Evolutionary conservation across 2,329 filamentous ascomycete genomes (phyloP).

Genomic region (Rachicladosporium sp.): DNA sequence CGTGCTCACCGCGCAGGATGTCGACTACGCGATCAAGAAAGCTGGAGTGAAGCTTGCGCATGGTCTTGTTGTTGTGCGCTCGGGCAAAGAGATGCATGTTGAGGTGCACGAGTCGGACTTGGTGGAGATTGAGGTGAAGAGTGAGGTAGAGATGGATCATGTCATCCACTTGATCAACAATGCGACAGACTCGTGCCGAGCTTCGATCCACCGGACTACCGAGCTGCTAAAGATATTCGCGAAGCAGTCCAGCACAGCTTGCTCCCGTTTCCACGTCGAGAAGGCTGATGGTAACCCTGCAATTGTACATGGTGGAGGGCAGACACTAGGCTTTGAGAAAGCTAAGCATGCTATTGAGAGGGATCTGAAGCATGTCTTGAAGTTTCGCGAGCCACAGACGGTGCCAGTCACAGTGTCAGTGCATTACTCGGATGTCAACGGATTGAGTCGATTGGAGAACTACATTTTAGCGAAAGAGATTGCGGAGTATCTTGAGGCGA

Average conservation of each 20-base stretch:
- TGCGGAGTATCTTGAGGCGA: slow-evolving; percentile 12
- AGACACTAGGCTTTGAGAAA: slow-evolving; percentile 15
- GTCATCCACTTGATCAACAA: slow-evolving; percentile 19
- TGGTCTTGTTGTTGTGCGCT: slow-evolving; percentile 20
- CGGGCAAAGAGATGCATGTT: slow-evolving; percentile 16
- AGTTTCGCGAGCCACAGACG: slow-evolving; percentile 11
- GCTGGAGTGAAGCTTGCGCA: slow-evolving; percentile 12
- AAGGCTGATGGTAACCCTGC: slow-evolving; percentile 21
- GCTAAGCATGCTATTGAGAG: slow-evolving; percentile 22
- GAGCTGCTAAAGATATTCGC: slow-evolving; percentile 20
- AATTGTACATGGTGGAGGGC: slow-evolving; percentile 14
- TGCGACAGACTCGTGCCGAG: slow-evolving; percentile 16
- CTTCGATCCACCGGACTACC: slow-evolving; percentile 15
- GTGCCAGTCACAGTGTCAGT: slow-evolving; percentile 18
- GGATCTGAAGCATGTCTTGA: slow-evolving; percentile 19
- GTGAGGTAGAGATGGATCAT: slow-evolving; percentile 23
- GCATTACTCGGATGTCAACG: slow-evolving; percentile 25
- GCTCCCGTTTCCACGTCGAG: slow-evolving; percentile 20
- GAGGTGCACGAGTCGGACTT: slow-evolving; percentile 12
- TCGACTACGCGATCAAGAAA: slow-evolving; percentile 15
- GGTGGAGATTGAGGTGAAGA: slow-evolving; percentile 16
- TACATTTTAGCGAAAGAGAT: slow-evolving; percentile 23
- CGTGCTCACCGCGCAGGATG: slow-evolving; percentile 16
- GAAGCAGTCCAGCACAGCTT: slow-evolving; percentile 16
- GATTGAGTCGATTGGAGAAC: slow-evolving; percentile 24